Percentiles rank a stretch among this genome's conserved stretches.
These are phyloP conservation scores for Komagataea norvegica DNA, from an alignment of 1,139 yeast species.

Conservation along the genomic window DNA sequence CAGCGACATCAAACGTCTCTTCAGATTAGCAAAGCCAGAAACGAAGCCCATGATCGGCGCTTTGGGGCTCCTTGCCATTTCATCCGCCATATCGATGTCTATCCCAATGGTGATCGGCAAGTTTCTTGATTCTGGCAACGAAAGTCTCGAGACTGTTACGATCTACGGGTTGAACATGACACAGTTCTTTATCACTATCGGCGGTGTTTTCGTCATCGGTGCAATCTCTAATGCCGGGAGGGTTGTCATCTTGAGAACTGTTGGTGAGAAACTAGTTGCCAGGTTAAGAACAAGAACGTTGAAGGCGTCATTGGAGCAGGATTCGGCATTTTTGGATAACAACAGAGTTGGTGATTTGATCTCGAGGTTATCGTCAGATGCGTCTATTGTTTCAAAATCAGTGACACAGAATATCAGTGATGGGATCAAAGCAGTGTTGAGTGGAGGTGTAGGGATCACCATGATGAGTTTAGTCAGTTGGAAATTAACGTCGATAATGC, in stretches of 20 bases:
- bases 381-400: constrained; percentile 82
- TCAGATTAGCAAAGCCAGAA: constrained; percentile 50
- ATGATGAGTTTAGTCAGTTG: constrained; percentile 91
- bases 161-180: constrained; percentile 49
- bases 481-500: constrained; percentile 74
- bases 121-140: constrained; percentile 51
- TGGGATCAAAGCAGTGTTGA: constrained; percentile 76
- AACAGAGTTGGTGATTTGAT: constrained; percentile 92
- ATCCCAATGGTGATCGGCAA: constrained; percentile 83
- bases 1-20: constrained; percentile 41
- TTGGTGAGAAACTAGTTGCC: constrained; percentile 87
- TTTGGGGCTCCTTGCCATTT: constrained; percentile 51
- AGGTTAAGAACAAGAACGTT: constrained; percentile 74
- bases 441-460: constrained; percentile 76
- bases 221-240: constrained; percentile 80
- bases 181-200: constrained; percentile 45
- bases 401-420: constrained; percentile 88
- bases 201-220: constrained; percentile 61
- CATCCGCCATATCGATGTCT: constrained; percentile 66
- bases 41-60: constrained; percentile 51
- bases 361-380: constrained; percentile 82
- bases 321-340: constrained; percentile 85
- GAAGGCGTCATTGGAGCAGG: constrained; percentile 76
- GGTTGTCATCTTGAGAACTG: constrained; percentile 64
- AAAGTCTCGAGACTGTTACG: constrained; percentile 26